Evolutionary conservation across 1,284 basidiomycete species (phyloP), one percentile per base, ranked within the genome.

Genomic region (Sparassis latifolia): DNA sequence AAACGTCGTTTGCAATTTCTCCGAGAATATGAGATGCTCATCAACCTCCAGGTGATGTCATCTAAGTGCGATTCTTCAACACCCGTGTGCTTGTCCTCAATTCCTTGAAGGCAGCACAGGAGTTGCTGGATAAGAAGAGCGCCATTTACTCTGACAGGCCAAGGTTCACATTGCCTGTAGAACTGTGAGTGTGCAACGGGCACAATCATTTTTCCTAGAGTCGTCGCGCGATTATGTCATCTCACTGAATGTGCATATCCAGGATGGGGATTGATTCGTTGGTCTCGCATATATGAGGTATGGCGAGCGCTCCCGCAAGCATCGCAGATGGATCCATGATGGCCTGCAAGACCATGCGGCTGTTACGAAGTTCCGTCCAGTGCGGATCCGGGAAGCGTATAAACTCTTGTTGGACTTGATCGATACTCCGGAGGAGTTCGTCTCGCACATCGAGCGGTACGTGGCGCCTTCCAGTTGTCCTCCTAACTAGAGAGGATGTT

Each of bases 81-180:
- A 47, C 50, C 29, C 55, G 58, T 3, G 47, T 56, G 10, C 33
- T 55, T 33, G 49, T 56, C n/a, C 45, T 62, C 27, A 58, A 57
- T 52, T 58, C 69, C 3, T 73, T 74, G 2, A 69, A 74, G 54
- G 70, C 71, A 12, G 76, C 75, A 20, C 77, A 75, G 70, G 77
- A 78, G 56, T 64, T 79, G 20, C 65, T 80, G n/a, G 78, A 79
- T 56, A 79, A 77, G 58, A 71, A 70, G 37, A 75, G 74, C 20
- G 68, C 69, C n/a, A 74, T 73, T 28, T 78, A 75, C 52, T 77
- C 75, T 5, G 73, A 71, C 54, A 69, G 77, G 12, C 67, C 67
- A 7, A 55, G 58, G 2, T 53, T 65, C 43, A 54, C 61, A 42
- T 52, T 65, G 20, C 20, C 1, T 20, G 20, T 20, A 20, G 20